Evolutionary conservation across 2,329 filamentous ascomycete genomes (phyloP), one percentile per base, ranked within the genome.

Genomic region (Gaeumannomyces tritici): DNA sequence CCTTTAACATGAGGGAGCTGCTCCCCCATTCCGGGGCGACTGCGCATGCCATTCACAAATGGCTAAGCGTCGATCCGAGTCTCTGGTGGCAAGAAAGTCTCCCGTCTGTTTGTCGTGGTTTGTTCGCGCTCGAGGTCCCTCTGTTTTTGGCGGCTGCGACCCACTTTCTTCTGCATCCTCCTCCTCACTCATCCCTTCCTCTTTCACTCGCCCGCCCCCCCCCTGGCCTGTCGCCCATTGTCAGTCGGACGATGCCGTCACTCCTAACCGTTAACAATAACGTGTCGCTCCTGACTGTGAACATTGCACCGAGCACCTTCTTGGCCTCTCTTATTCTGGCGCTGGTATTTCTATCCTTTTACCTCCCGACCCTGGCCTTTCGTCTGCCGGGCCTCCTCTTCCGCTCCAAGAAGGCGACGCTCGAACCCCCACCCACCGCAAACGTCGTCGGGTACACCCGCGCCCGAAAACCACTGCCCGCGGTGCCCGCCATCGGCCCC

Each of bases 221-320:
- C 56, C 15, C 55, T 18, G 55, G 55, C 8, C 26, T 27, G 15
- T 31, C 55, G 18, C 55, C 56, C 60, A 70, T 24, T 21, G n/a
- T 24, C 55, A 56, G 55, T 12, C 55, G 28, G 27, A 56, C 55
- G n/a, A 85, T 85, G 83, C 80, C 79, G 76, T 83, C 83, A 64
- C 76, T 86, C 72, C 74, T 86, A 67, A 82, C 82, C 61, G 79
- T 86, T 67, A 83, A 85, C 74, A 86, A 83, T 73, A 81, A 84
- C 79, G 78, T 86, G 71, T 83, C 82, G 63, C 78, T 86, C 67
- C 71, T 86, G 71, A 85, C 79, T 73, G 76, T 86, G 69, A 80
- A 76, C 68, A 80, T 86, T 71, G 81, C 83, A 55, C 83, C 83
- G 28, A 81, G 80, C 71, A 83, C 82, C 63, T 85, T 81, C 70